phyloP scores from a whole-genome alignment of 1,284 basidiomycete species.

The Malassezia equina region DNA sequence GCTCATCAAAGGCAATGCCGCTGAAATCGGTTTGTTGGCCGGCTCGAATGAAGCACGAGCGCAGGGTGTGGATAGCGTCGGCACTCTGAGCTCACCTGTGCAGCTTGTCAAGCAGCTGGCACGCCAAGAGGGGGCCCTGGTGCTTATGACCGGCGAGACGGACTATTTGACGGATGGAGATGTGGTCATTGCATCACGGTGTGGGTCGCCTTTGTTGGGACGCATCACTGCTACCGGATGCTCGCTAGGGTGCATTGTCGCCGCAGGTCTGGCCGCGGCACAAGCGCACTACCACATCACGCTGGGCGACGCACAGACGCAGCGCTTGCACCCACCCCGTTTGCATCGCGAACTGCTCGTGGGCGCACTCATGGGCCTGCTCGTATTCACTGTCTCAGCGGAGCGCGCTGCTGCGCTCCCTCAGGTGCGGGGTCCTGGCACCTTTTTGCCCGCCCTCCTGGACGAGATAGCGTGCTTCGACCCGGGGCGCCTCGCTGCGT shows the following conservation, averaged over 20 bases:
- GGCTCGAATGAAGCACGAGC: constrained; percentile 61
- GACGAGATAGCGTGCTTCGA: constrained; percentile 58
- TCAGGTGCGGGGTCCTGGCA: constrained; percentile 71
- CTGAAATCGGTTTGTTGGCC: constrained; percentile 70
- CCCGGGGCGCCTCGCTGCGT: background rate
- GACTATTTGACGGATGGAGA: constrained; percentile 82
- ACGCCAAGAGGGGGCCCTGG: constrained; percentile 64
- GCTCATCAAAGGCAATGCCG: constrained; percentile 91
- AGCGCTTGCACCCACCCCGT: constrained; percentile 9
- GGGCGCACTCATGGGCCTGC: constrained; percentile 53
- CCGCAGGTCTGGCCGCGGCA: constrained; percentile 62
- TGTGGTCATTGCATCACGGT: constrained; percentile 59
- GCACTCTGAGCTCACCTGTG: constrained; percentile 65
- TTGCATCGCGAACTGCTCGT: constrained; percentile 22
- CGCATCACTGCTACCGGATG: constrained; percentile 84
- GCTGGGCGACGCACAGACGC: background rate
- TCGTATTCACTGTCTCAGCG: constrained; percentile 71
- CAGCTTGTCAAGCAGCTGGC: constrained; percentile 64
- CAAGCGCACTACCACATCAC: constrained; percentile 42
- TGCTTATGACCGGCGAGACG: constrained; percentile 68
- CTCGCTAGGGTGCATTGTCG: constrained; percentile 67
- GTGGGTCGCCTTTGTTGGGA: constrained; percentile 67
- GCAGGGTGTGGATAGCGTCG: constrained; percentile 78
- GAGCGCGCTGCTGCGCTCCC: constrained; percentile 63
- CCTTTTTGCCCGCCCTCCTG: constrained; percentile 75